Evolutionary conservation across 139 green algal species (phyloP).

Genomic region (Tetraselmis chui): DNA sequence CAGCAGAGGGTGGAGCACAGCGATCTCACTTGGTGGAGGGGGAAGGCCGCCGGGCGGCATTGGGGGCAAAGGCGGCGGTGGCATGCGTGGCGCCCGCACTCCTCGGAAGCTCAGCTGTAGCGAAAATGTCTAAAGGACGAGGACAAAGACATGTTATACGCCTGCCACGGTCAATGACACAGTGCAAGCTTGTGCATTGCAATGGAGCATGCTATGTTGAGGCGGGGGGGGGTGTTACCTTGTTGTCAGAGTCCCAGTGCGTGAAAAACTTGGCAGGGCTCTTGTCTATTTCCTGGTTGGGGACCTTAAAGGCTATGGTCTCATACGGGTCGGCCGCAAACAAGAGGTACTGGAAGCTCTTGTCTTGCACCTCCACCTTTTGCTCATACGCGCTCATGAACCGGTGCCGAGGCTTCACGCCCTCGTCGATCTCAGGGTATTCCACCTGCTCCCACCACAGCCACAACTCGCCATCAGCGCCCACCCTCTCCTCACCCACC

Average conservation of each 20-base stretch:
- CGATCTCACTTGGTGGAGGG: not conserved
- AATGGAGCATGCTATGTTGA: constrained; percentile 32
- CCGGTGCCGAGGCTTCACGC: constrained; percentile 78
- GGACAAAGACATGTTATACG: not conserved
- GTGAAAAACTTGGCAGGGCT: constrained; percentile 76
- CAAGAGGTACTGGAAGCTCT: constrained; percentile 92
- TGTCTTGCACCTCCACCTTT: constrained; percentile 78
- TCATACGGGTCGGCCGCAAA: constrained; percentile 98
- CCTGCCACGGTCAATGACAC: not conserved
- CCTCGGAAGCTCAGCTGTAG: constrained; percentile 76
- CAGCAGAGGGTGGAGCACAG: too few relatives aligned
- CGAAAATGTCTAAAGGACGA: constrained; percentile 62
- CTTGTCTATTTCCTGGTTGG: constrained; percentile 83
- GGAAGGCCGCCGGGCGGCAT: not conserved
- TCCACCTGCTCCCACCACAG: constrained; percentile 65
- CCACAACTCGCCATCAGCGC: too few relatives aligned
- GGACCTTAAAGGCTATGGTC: constrained; percentile 94
- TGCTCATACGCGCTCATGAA: constrained; percentile 98
- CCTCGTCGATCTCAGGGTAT: constrained; percentile 95
- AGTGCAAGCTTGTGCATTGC: not conserved
- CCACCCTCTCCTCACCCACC: too few relatives aligned
- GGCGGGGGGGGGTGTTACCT: constrained; percentile 5
- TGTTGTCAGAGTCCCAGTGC: constrained; percentile 66
- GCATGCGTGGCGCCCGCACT: not conserved
- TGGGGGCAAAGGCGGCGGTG: not conserved